Evolutionary conservation across 2,329 filamentous ascomycete species (phyloP).

Genomic region (Pseudofabraea citricarpa): DNA sequence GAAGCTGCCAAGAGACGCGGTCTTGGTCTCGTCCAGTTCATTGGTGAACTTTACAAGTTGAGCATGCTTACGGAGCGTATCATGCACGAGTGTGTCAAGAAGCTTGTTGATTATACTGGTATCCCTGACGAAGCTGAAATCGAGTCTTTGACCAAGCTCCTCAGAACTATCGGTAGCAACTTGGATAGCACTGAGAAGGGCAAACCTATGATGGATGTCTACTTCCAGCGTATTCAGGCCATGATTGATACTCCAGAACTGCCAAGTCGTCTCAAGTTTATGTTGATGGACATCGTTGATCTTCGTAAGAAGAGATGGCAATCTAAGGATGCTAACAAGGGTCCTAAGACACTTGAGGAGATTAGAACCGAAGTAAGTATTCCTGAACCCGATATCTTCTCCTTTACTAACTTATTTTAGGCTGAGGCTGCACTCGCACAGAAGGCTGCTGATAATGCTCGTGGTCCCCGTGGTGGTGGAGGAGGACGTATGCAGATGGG

Average conservation of each 20-base stretch:
- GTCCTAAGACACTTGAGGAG: slow-evolving; percentile 93
- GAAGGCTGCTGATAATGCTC: slow-evolving; percentile 70
- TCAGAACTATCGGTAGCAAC: slow-evolving; percentile 85
- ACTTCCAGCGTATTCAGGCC: slow-evolving; percentile 82
- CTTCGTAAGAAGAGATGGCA: slow-evolving; percentile 73
- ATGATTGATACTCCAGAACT: slow-evolving; percentile 79
- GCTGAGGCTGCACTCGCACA: slow-evolving; percentile 72
- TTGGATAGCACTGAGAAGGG: slow-evolving; percentile 83
- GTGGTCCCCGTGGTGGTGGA: slow-evolving; percentile 59
- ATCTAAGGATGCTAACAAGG: slow-evolving; percentile 87
- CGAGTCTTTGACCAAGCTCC: slow-evolving; percentile 88
- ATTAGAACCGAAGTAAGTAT: slow-evolving; percentile 70
- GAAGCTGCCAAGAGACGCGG: slow-evolving; percentile 94
- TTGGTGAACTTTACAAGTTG: slow-evolving; percentile 98
- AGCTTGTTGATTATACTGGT: slow-evolving; percentile 91
- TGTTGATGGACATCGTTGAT: slow-evolving; percentile 93
- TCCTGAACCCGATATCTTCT: slow-evolving; percentile 3
- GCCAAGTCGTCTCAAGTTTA: slow-evolving; percentile 86
- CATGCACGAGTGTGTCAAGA: slow-evolving; percentile 99
- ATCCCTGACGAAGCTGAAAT: slow-evolving; percentile 93
- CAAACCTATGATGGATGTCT: slow-evolving; percentile 80
- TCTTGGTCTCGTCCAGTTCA: slow-evolving; percentile 97
- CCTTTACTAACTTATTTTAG: slow-evolving; percentile 29
- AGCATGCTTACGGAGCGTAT: slow-evolving; percentile 98
- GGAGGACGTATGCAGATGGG: slow-evolving; percentile 67